phyloP scores from a whole-genome alignment of 1,139 yeast genomes.

The Arxiozyma slooffiae region DNA sequence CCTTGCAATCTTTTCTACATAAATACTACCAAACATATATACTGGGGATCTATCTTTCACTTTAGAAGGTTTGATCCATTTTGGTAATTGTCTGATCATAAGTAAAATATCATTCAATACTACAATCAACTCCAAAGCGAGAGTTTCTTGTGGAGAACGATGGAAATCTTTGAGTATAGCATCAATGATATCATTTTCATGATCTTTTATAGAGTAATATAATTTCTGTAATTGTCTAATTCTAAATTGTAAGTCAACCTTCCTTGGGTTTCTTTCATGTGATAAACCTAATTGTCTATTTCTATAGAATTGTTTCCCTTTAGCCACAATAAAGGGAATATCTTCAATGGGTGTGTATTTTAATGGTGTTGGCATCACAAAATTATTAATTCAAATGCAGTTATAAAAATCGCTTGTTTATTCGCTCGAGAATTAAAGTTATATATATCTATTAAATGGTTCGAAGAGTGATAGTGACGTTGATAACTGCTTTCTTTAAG shows the following conservation, averaged over 20 bases:
- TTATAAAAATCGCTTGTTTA: not conserved
- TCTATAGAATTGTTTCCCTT: constrained; percentile 13
- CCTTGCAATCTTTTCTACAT: constrained; percentile 56
- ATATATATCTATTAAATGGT: too few species aligned
- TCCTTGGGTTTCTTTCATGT: constrained; percentile 10
- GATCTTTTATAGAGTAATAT: constrained; percentile 56
- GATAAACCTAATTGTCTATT: constrained; percentile 16
- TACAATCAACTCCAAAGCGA: constrained; percentile 45
- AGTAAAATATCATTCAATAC: constrained; percentile 48
- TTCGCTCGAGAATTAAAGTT: too few species aligned
- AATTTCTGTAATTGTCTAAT: constrained; percentile 57
- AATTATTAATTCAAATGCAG: not conserved
- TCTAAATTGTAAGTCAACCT: constrained; percentile 46
- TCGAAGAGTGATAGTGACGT: too few species aligned
- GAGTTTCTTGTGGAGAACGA: constrained; percentile 54
- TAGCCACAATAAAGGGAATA: constrained; percentile 14
- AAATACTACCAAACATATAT: constrained; percentile 40
- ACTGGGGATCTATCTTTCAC: constrained; percentile 39
- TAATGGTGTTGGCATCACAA: constrained; percentile 2
- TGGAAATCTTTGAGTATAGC: constrained; percentile 62
- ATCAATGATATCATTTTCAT: constrained; percentile 43
- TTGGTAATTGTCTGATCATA: constrained; percentile 49
- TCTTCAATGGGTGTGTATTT: constrained; percentile 14
- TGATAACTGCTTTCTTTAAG: too few species aligned
- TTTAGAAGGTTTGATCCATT: constrained; percentile 50